Conservation (phyloP, 192 early-diverging fungal species). For the Chytriomyces sp. region DNA sequence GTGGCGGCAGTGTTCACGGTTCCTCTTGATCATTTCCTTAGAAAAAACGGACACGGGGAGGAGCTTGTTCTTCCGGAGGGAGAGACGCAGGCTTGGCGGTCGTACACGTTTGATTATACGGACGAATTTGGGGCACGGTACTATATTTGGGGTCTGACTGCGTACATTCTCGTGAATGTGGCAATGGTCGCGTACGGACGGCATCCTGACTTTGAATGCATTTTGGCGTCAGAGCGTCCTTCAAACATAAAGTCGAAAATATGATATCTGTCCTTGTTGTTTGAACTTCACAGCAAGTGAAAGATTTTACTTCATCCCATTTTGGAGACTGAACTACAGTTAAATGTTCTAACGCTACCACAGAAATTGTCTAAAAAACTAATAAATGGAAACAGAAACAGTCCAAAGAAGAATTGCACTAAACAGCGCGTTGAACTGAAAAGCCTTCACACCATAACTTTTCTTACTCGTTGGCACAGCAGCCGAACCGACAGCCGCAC, state of each 20-base stretch:
- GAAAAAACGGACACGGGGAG: constrained; percentile 5
- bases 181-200: constrained; percentile 10
- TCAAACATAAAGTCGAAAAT: too few species aligned
- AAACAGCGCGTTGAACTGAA: too few species aligned
- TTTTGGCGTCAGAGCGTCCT: neutral
- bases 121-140: constrained; percentile 9
- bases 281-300: too few species aligned
- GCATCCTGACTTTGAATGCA: constrained; percentile 8
- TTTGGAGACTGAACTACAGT: too few species aligned
- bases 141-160: constrained; percentile 20
- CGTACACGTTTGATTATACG: neutral
- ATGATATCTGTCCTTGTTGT: too few species aligned
- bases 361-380: too few species aligned
- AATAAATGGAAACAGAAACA: too few species aligned
- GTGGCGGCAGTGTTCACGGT: constrained; percentile 40
- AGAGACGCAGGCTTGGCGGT: neutral
- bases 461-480: neutral
- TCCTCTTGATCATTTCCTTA: constrained; percentile 39
- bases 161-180: constrained; percentile 13
- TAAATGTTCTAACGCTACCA: too few species aligned
- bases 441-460: neutral
- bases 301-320: too few species aligned
- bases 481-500: neutral
- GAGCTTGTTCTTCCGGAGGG: too few species aligned
- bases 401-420: too few species aligned